Evolutionary conservation across 495 filamentous ascomycete genomes (phyloP).

Genomic region (Penicillium robsamsonii): DNA sequence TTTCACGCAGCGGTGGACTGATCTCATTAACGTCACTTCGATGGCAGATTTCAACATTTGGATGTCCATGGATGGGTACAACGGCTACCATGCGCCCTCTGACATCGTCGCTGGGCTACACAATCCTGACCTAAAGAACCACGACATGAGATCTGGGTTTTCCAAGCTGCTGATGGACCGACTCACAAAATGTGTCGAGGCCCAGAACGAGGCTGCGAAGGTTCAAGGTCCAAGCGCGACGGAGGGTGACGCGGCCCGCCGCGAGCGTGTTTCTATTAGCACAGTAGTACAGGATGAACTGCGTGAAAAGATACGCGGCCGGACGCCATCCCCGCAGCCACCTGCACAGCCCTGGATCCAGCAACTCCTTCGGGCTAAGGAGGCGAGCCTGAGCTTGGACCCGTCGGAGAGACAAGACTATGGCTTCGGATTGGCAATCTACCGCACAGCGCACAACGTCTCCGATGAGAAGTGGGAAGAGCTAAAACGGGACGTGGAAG

Average conservation of each 20-base stretch:
- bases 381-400: neutral
- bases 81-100: neutral
- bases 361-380: constrained; percentile 4
- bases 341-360: constrained; percentile 10
- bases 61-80: constrained; percentile 11
- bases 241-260: constrained; percentile 7
- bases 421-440: constrained; percentile 19
- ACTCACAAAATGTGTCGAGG: constrained; percentile 9
- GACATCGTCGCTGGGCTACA: neutral
- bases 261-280: constrained; percentile 9
- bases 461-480: constrained; percentile 17
- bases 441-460: constrained; percentile 13
- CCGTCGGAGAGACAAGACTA: neutral
- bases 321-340: constrained; percentile 7
- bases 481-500: constrained; percentile 9
- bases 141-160: neutral
- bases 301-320: constrained; percentile 13
- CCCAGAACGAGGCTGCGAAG: constrained; percentile 9
- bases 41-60: constrained; percentile 12
- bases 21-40: neutral
- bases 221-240: constrained; percentile 10
- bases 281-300: constrained; percentile 7
- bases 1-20: neutral
- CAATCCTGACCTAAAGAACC: neutral
- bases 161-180: neutral